phyloP scores from a whole-genome alignment of 768 basidiomycete species.

The Amanita inopinata region DNA sequence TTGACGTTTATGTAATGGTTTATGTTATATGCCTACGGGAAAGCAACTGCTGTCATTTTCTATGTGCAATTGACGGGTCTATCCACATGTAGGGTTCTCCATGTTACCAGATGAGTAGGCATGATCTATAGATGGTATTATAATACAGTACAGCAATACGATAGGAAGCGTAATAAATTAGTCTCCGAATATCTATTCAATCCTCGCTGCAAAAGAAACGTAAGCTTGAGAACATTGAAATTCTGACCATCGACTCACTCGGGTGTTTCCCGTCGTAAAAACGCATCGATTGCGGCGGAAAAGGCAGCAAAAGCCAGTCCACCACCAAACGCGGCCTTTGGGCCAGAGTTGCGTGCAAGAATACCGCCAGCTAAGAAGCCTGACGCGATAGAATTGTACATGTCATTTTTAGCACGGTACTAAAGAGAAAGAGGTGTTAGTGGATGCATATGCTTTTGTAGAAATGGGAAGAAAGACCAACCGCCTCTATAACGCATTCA shows the following conservation, averaged over 20 bases:
- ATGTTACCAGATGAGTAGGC: conserved; percentile 7
- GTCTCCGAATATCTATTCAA: conserved; percentile 14
- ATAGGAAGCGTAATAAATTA: conserved; percentile 3
- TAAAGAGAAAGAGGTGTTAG: conserved; percentile 20
- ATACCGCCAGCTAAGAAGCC: conserved; percentile 87
- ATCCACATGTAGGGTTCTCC: too few relatives aligned
- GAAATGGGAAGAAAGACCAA: conserved; percentile 32
- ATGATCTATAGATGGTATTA: conserved; percentile 13
- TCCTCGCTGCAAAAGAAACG: conserved; percentile 27
- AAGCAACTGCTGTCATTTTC: too few relatives aligned
- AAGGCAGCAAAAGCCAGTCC: conserved; percentile 91
- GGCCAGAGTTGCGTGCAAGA: conserved; percentile 80
- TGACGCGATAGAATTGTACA: conserved; percentile 80
- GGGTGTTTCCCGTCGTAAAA: conserved; percentile 68
- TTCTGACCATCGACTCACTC: conserved; percentile 40
- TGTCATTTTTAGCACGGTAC: conserved; percentile 97
- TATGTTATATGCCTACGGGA: too few relatives aligned
- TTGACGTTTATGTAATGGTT: too few relatives aligned
- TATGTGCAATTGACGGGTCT: conserved; percentile 1
- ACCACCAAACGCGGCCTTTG: conserved; percentile 79
- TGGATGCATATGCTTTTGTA: conserved; percentile 3
- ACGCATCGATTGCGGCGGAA: conserved; percentile 81
- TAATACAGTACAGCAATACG: conserved; percentile 14
- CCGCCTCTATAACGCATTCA: conserved; percentile 92
- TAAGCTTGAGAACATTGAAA: background rate